Conservation (phyloP, 768 basidiomycete species). For the Serendipita sp. region DNA sequence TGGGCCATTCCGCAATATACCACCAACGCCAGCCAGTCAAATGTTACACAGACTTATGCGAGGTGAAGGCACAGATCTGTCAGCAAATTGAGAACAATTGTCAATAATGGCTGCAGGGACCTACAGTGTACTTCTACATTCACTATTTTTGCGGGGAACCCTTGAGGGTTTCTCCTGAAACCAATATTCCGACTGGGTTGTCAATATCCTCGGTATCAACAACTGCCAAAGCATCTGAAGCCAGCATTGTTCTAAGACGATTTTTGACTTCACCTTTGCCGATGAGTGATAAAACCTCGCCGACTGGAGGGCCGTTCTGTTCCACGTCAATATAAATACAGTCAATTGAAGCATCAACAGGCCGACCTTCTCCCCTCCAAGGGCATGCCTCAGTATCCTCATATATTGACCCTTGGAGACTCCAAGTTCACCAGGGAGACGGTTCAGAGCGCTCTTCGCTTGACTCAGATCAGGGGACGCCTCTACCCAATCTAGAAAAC, state of each 20-base stretch:
- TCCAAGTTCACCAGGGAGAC: slow-evolving; percentile 4
- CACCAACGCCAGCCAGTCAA: no score
- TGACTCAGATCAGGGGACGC: background rate
- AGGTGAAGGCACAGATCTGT: no score
- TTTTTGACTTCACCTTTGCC: slow-evolving; percentile 17
- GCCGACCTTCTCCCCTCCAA: background rate
- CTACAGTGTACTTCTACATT: no score
- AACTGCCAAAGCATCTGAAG: background rate
- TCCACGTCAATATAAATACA: background rate
- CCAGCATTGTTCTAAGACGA: slow-evolving; percentile 6
- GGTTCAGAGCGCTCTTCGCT: background rate
- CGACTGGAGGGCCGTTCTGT: slow-evolving; percentile 28
- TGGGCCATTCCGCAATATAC: no score
- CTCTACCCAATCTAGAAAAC: background rate
- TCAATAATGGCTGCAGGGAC: no score
- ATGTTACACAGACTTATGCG: no score
- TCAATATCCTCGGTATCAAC: no score
- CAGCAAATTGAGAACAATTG: no score
- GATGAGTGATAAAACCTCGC: slow-evolving; percentile 24
- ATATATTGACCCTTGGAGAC: slow-evolving; percentile 5
- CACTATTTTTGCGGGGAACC: no score
- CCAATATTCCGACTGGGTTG: background rate
- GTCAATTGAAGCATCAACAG: background rate
- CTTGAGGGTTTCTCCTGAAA: no score
- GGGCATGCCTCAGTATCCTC: background rate